Evolutionary conservation across 2,329 filamentous ascomycete genomes (phyloP).

Genomic region (Penicillium sp.): DNA sequence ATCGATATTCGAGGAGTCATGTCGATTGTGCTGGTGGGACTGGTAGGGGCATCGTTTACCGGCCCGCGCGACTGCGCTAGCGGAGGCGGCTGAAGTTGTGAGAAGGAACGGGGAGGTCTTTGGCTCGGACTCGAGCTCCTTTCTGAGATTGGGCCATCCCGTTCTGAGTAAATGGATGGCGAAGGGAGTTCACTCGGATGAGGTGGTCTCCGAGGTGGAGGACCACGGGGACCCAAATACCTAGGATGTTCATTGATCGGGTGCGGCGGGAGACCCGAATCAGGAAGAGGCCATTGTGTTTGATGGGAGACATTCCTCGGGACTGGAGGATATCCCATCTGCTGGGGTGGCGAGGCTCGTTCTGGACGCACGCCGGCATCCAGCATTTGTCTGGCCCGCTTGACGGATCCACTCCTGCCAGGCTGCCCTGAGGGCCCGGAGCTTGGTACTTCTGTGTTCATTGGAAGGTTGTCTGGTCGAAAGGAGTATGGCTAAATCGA

Average conservation of each 20-base stretch:
- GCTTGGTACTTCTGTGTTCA: conserved; percentile 19
- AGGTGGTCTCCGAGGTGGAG: conserved; percentile 43
- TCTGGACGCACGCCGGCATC: conserved; percentile 32
- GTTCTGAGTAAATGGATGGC: conserved; percentile 37
- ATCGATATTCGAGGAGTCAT: conserved; percentile 28
- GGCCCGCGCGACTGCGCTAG: conserved; percentile 17
- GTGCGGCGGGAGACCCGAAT: conserved; percentile 24
- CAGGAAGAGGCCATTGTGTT: conserved; percentile 48
- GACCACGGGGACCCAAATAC: conserved; percentile 31
- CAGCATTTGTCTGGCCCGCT: conserved; percentile 36
- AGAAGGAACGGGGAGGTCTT: conserved; percentile 28
- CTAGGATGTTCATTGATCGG: conserved; percentile 27
- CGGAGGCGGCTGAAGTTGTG: conserved; percentile 25
- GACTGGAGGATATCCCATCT: conserved; percentile 11
- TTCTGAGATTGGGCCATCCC: conserved; percentile 26
- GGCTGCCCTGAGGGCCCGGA: conserved; percentile 12
- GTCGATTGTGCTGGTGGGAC: conserved; percentile 24
- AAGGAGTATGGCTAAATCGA: neutral
- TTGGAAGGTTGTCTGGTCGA: conserved; percentile 12
- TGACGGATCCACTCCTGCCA: conserved; percentile 35
- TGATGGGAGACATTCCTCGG: conserved; percentile 32
- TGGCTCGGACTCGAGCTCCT: conserved; percentile 24
- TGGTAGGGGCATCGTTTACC: conserved; percentile 16
- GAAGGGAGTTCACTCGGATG: conserved; percentile 40
- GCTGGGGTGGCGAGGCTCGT: conserved; percentile 11